phyloP scores from a whole-genome alignment of 2,329 filamentous ascomycete genomes.

The Acephala macrosclerotiorum region DNA sequence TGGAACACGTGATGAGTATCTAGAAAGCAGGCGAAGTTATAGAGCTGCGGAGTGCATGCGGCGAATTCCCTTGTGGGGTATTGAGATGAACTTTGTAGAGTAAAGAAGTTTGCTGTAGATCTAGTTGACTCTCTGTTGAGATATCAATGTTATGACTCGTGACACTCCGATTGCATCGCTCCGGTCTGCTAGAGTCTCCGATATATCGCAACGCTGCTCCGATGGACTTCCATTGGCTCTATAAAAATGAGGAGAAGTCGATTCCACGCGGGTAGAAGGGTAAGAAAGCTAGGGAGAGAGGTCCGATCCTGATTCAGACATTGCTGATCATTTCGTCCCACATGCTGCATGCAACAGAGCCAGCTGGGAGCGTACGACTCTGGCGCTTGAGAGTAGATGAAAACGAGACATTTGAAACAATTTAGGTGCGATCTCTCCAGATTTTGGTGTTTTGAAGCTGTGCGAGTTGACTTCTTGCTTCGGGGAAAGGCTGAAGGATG shows the following conservation, averaged over 20 bases:
- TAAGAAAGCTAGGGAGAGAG: background rate
- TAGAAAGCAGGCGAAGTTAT: background rate
- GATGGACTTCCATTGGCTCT: slow-evolving; percentile 1
- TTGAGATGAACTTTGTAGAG: background rate
- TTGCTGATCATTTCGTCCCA: background rate
- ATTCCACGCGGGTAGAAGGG: background rate
- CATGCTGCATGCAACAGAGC: background rate
- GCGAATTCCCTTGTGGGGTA: background rate
- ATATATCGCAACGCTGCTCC: background rate
- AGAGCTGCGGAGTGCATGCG: background rate
- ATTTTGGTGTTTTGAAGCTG: no score
- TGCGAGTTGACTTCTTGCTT: no score
- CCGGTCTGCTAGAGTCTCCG: background rate
- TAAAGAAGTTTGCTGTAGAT: background rate
- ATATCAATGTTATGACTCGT: background rate
- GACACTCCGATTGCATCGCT: background rate
- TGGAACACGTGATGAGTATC: background rate
- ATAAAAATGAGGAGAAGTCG: background rate
- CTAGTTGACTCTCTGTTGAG: background rate
- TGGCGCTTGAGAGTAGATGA: background rate
- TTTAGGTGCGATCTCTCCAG: no score
- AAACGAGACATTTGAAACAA: no score
- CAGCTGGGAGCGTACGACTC: background rate
- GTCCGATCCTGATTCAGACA: background rate
- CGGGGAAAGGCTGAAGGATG: no score